Conservation (phyloP, 768 basidiomycete species). For the Suillus decipiens region DNA sequence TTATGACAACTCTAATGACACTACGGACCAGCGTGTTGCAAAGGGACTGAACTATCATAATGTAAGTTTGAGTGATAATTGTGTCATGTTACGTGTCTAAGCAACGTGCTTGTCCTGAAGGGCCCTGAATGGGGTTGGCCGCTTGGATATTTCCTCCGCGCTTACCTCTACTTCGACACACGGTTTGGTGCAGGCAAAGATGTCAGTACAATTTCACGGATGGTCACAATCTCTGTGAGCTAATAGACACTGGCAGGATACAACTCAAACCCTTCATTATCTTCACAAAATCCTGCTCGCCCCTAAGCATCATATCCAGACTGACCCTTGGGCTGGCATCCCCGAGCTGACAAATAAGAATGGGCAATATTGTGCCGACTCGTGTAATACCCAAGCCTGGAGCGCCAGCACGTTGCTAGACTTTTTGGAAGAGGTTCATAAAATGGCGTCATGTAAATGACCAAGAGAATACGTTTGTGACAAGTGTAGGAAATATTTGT, state of each 20-base stretch:
- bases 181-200: slow-evolving; percentile 64
- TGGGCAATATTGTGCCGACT: slow-evolving; percentile 81
- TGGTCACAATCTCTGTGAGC: neutral
- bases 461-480: slow-evolving; percentile 4
- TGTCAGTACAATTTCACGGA: slow-evolving; percentile 43
- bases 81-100: slow-evolving; percentile 21
- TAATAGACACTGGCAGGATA: slow-evolving; percentile 48
- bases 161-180: slow-evolving; percentile 88
- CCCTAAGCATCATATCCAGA: slow-evolving; percentile 71
- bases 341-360: slow-evolving; percentile 91
- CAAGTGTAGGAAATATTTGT: slow-evolving; percentile 19
- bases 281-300: slow-evolving; percentile 73
- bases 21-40: slow-evolving; percentile 77
- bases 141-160: slow-evolving; percentile 91
- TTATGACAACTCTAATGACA: slow-evolving; percentile 95
- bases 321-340: slow-evolving; percentile 89
- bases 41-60: slow-evolving; percentile 97
- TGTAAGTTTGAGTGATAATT: slow-evolving; percentile 40
- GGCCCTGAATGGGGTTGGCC: slow-evolving; percentile 97
- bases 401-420: slow-evolving; percentile 91
- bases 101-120: slow-evolving; percentile 35
- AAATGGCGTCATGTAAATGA: slow-evolving; percentile 20
- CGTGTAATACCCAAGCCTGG: slow-evolving; percentile 96
- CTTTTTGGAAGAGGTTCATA: slow-evolving; percentile 77
- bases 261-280: slow-evolving; percentile 72